A percentile compares a stretch with the other conserved stretches of the same genome.
phyloP scores from a whole-genome alignment of 352 stramenopile genomes.

The Pythium coloratum region DNA sequence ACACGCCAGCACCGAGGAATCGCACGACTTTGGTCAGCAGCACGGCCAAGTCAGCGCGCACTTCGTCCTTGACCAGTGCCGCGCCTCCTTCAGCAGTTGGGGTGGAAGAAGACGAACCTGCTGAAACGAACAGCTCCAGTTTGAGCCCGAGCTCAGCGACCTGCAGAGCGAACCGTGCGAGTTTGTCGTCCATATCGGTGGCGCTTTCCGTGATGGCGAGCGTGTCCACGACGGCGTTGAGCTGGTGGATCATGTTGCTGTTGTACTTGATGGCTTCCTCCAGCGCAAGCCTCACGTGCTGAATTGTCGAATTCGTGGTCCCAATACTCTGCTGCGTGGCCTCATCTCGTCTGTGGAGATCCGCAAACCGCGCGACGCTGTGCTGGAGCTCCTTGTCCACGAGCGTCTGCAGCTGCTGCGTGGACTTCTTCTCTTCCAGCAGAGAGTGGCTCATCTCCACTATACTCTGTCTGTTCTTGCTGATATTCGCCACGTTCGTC shows the following conservation, averaged over 20 bases:
- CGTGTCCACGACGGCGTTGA: slow-evolving; percentile 65
- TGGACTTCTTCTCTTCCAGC: slow-evolving; percentile 34
- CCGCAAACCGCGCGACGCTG: slow-evolving; percentile 29
- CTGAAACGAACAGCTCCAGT: slow-evolving; percentile 43
- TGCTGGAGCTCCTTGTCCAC: slow-evolving; percentile 37
- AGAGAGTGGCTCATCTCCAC: slow-evolving; percentile 35
- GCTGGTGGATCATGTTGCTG: slow-evolving; percentile 62
- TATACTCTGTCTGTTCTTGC: slow-evolving; percentile 44
- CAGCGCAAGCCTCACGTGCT: slow-evolving; percentile 33
- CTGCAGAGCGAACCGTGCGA: slow-evolving; percentile 44
- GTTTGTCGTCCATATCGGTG: slow-evolving; percentile 61
- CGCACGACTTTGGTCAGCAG: slow-evolving; percentile 55
- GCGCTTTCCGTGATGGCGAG: slow-evolving; percentile 58
- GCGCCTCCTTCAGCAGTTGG: slow-evolving; percentile 9
- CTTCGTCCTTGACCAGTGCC: slow-evolving; percentile 23
- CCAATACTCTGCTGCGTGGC: slow-evolving; percentile 35
- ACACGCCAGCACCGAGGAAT: slow-evolving; percentile 53
- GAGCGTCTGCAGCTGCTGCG: slow-evolving; percentile 24
- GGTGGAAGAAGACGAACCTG: neutral
- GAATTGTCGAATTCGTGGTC: slow-evolving; percentile 25
- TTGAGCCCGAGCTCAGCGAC: slow-evolving; percentile 54
- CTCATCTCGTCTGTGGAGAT: slow-evolving; percentile 32
- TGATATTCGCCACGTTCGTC: slow-evolving; percentile 42
- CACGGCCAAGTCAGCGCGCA: slow-evolving; percentile 43
- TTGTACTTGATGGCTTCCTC: slow-evolving; percentile 51